These are phyloP conservation scores for Russula olivacea DNA, from an alignment of 768 basidiomycete species.

Conservation along the genomic window DNA sequence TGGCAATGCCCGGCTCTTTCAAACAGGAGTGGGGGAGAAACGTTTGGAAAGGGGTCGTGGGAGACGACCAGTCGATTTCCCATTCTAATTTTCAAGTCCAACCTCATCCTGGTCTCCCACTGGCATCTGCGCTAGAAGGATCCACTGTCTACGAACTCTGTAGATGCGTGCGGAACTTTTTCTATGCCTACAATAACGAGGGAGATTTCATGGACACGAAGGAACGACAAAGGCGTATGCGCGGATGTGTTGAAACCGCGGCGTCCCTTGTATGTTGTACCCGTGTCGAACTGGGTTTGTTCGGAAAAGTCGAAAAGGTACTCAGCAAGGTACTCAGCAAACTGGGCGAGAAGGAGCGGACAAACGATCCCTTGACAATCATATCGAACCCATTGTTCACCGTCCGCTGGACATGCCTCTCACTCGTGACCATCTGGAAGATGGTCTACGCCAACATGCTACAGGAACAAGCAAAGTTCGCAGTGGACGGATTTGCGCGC, in stretches of 20 bases:
- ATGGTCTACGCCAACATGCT: neutral
- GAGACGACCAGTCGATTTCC: neutral
- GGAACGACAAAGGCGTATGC: neutral
- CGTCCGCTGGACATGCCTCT: neutral
- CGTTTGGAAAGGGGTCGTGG: conserved; percentile 3
- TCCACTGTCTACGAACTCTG: neutral
- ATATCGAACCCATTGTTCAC: neutral
- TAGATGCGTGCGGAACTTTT: neutral
- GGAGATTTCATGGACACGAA: neutral
- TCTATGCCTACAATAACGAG: neutral
- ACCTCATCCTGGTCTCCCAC: neutral
- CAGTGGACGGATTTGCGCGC: neutral
- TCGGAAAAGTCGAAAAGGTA: neutral
- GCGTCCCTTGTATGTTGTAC: neutral
- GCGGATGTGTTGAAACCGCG: neutral
- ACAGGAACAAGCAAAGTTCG: neutral
- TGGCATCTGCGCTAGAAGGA: neutral
- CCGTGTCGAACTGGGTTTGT: neutral
- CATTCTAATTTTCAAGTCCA: neutral
- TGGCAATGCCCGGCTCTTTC: conserved; percentile 16
- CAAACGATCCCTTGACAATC: neutral
- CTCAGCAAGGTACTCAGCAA: neutral
- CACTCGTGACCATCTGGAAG: neutral
- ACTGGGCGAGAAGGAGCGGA: neutral
- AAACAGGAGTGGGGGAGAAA: conserved; percentile 4